Evolutionary conservation across 2,329 filamentous ascomycete genomes (phyloP).

Genomic region (Beauveria bassiana): DNA sequence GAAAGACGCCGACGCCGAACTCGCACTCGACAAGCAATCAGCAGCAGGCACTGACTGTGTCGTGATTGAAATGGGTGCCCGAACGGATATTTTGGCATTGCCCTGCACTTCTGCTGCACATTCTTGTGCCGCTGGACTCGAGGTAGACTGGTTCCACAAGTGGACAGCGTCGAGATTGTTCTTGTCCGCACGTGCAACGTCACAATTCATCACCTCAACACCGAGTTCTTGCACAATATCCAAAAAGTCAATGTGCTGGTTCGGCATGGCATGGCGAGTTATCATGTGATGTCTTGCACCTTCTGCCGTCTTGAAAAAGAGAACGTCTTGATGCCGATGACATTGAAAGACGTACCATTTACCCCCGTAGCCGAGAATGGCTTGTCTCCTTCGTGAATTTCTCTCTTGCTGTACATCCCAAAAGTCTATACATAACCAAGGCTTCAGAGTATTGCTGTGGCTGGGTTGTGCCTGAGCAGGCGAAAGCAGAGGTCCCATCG

Average conservation of each 20-base stretch:
- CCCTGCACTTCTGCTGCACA: not conserved
- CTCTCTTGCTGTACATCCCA: not conserved
- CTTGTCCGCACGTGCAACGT: not conserved
- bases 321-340: not conserved
- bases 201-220: slow-evolving; percentile 7
- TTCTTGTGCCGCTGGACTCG: not conserved
- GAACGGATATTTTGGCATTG: not conserved
- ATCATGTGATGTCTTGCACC: not conserved
- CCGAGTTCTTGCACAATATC: slow-evolving; percentile 2
- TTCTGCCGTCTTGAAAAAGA: slow-evolving; percentile 5
- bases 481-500: not conserved
- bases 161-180: not conserved
- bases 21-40: not conserved
- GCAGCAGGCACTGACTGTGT: not conserved
- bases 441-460: not conserved
- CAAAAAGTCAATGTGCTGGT: not conserved
- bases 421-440: not conserved
- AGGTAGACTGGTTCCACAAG: not conserved
- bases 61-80: too few relatives aligned
- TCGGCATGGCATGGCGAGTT: not conserved
- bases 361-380: not conserved
- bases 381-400: not conserved
- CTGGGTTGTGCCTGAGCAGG: not conserved
- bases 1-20: not conserved
- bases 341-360: slow-evolving; percentile 11